Percentiles rank a stretch among this genome's conserved stretches.
phyloP scores from a whole-genome alignment of 768 basidiomycete genomes.

The Pleurotus ostreatus region DNA sequence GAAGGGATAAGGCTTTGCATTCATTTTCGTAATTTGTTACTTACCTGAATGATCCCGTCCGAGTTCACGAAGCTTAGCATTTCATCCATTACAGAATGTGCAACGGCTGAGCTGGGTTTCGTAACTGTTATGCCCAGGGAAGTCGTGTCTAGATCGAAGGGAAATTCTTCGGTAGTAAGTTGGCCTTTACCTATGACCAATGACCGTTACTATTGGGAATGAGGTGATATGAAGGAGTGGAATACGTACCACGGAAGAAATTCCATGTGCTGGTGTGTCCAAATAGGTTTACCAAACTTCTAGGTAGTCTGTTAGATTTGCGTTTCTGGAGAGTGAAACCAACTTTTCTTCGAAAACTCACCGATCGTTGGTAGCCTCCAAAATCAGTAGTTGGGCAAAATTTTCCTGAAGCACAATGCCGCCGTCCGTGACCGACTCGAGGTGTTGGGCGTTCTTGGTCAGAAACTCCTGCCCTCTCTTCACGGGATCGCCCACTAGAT shows the following conservation, averaged over 20 bases:
- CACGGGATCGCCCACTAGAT: conserved; percentile 43
- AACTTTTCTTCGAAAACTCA: conserved; percentile 16
- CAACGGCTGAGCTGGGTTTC: conserved; percentile 24
- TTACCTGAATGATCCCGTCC: conserved; percentile 49
- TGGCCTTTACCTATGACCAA: conserved; percentile 27
- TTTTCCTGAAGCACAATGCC: conserved; percentile 44
- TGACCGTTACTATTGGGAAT: not conserved
- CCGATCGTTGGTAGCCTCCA: conserved; percentile 47
- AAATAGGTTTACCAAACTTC: conserved; percentile 39
- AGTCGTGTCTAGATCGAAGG: conserved; percentile 56
- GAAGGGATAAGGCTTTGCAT: conserved; percentile 2
- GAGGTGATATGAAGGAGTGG: not conserved
- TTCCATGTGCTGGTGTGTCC: conserved; percentile 45
- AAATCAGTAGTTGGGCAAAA: conserved; percentile 55
- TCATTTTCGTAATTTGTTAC: not conserved
- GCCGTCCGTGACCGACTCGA: conserved; percentile 40
- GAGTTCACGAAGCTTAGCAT: conserved; percentile 47
- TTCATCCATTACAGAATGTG: conserved; percentile 48
- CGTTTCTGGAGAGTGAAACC: not conserved
- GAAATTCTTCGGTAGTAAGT: conserved; percentile 46
- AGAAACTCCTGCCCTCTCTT: conserved; percentile 39
- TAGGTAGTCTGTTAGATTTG: conserved; percentile 13
- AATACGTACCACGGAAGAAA: conserved; percentile 43
- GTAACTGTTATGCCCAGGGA: conserved; percentile 47
- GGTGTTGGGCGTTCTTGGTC: conserved; percentile 30